Evolutionary conservation across 2,329 filamentous ascomycete species (phyloP), one percentile per base, ranked within the genome.

Genomic region (Phaeosphaeria sp.): DNA sequence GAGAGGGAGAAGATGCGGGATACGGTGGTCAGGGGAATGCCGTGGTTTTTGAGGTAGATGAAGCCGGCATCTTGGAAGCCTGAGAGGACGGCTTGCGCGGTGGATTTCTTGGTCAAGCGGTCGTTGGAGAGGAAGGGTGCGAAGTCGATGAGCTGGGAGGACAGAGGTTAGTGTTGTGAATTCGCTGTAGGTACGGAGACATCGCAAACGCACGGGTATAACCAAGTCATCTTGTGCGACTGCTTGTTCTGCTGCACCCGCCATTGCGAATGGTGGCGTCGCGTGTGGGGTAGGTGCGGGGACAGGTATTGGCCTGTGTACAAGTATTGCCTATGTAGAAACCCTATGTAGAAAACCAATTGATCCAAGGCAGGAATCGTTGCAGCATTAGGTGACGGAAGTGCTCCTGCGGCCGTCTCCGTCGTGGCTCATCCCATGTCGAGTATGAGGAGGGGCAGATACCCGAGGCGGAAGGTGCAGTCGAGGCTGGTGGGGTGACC

Each of bases 41-140:
- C 86, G 65, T 94, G 89, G 76, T 94, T 91, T 67, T 89, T 89
- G 41, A 96, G 86, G 78, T 97, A 97, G 63, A 97, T 86, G 81
- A 97, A 97, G 56, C 93, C 93, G 2, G 93, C 90, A 1, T 85
- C 89, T 69, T 93, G 90, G 80, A 97, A 96, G 43, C 91, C 93
- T 52, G 87, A 73, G 13, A 94, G 87, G 65, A 97, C 88, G 42
- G 89, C 86, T 52, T 87, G 78, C 21, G 92, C 93, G 1, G 90
- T 87, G 44, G 84, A 78, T 50, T 83, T 80, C 66, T 89, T 90
- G 65, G 90, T 81, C 10, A 82, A 69, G 0, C 85, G 79, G 20
- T 84, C 82, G 33, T 90, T 90, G 56, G 83, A 77, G 50, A 91
- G 85, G 77, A 93, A 95, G 44, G 82, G 82, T 13, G 86, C 87